These are phyloP conservation scores for Chimonanthus salicifolius DNA, from an alignment of 164 flowering plant species.

Conservation along the genomic window DNA sequence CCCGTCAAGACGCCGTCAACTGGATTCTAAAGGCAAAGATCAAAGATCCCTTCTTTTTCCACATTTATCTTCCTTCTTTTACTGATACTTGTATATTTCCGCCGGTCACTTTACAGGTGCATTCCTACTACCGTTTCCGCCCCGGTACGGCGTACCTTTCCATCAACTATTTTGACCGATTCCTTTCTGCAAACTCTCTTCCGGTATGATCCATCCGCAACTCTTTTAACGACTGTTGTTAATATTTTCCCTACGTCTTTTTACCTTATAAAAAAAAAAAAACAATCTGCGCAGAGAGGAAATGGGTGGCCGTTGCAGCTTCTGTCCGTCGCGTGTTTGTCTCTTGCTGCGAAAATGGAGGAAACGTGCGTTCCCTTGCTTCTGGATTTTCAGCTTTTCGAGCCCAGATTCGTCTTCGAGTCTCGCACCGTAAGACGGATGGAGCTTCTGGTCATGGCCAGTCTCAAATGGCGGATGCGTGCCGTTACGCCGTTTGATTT, in stretches of 20 bases:
- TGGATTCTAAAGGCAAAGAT: constrained; percentile 52
- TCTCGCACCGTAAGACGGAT: constrained; percentile 52
- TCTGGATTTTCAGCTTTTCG: constrained; percentile 45
- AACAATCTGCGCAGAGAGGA: constrained; percentile 11
- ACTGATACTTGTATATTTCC: neutral
- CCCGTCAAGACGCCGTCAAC: constrained; percentile 55
- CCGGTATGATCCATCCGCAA: constrained; percentile 26
- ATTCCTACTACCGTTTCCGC: constrained; percentile 35
- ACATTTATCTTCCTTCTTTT: neutral
- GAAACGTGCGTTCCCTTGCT: constrained; percentile 42
- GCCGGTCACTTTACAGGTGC: constrained; percentile 40
- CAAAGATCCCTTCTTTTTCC: neutral
- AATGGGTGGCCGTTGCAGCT: constrained; percentile 65
- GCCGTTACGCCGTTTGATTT: constrained; percentile 60
- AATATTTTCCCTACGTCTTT: neutral
- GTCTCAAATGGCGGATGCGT: constrained; percentile 53
- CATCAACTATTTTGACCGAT: constrained; percentile 66
- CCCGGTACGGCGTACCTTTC: constrained; percentile 59
- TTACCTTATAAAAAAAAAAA: neutral
- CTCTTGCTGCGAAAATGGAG: constrained; percentile 81
- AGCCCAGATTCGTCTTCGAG: constrained; percentile 49
- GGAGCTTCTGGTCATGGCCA: constrained; percentile 58
- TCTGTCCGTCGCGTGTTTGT: constrained; percentile 62
- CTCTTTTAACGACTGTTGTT: neutral
- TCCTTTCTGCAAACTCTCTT: constrained; percentile 39